Evolutionary conservation across 2,329 filamentous ascomycete species (phyloP).

Genomic region (Rhynchosporium graminicola): DNA sequence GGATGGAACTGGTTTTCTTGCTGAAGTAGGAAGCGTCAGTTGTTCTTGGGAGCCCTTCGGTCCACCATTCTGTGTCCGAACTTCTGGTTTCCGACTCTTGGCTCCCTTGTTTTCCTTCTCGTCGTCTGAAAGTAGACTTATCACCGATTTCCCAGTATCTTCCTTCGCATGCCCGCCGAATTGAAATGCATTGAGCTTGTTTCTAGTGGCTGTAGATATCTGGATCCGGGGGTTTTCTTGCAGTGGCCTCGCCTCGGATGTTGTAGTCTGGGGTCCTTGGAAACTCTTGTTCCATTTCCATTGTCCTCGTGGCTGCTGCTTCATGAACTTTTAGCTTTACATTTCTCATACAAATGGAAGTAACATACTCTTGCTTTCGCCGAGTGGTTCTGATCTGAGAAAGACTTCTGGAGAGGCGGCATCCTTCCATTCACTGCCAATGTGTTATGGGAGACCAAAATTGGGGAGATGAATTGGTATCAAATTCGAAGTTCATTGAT

Average conservation of each 20-base stretch:
- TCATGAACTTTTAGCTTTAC: not conserved
- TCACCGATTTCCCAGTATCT: conserved; percentile 27
- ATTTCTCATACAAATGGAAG: not conserved
- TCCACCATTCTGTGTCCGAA: not conserved
- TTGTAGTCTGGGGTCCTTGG: conserved; percentile 28
- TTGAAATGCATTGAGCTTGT: conserved; percentile 59
- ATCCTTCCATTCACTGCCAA: conserved; percentile 28
- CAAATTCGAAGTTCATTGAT: not conserved
- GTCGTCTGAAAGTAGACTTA: conserved; percentile 30
- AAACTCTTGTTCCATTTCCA: conserved; percentile 40
- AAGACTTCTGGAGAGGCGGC: conserved; percentile 42
- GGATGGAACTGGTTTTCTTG: conserved; percentile 39
- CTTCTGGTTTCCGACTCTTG: not conserved
- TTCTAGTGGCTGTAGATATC: conserved; percentile 58
- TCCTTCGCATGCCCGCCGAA: conserved; percentile 45
- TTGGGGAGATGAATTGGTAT: not conserved
- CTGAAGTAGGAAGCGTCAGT: conserved; percentile 24
- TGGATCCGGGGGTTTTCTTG: conserved; percentile 37
- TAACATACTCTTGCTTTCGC: conserved; percentile 34
- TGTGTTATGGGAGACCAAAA: conserved; percentile 3
- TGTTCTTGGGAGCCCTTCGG: conserved; percentile 22
- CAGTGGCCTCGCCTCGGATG: conserved; percentile 31
- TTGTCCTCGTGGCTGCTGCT: conserved; percentile 33
- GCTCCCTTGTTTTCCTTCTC: conserved; percentile 36
- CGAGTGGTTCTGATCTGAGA: conserved; percentile 42